Percentiles rank a stretch among this genome's conserved stretches.
These are phyloP conservation scores for Oryza coarctata DNA, from an alignment of 176 grass and related monocot genomes.

Conservation along the genomic window DNA sequence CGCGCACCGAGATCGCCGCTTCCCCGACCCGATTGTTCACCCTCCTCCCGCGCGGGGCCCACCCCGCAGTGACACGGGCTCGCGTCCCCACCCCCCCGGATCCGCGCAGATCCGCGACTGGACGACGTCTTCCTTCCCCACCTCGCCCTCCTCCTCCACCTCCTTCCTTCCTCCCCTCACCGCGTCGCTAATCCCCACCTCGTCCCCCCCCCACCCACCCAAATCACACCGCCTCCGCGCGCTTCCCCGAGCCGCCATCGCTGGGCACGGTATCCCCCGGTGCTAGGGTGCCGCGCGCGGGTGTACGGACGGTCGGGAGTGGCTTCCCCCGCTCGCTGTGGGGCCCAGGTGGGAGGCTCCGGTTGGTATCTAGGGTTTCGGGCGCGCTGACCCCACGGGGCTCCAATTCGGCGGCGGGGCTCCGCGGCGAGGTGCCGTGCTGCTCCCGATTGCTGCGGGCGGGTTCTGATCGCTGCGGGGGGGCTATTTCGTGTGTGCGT, in stretches of 20 bases:
- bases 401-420: constrained; percentile 36
- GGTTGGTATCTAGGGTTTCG: constrained; percentile 62
- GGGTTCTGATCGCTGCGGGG: constrained; percentile 39
- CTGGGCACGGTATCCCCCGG: background rate
- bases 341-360: background rate
- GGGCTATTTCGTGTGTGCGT: background rate
- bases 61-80: constrained; percentile 27
- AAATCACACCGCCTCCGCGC: background rate
- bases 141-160: background rate
- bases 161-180: background rate
- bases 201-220: background rate
- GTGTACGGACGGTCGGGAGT: background rate
- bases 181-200: constrained; percentile 34
- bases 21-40: constrained; percentile 31
- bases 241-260: background rate
- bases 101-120: constrained; percentile 57
- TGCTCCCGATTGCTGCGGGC: background rate
- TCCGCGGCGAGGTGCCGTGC: too few relatives aligned
- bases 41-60: background rate
- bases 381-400: background rate
- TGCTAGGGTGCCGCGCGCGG: too few relatives aligned
- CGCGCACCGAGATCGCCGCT: constrained; percentile 1
- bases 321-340: background rate
- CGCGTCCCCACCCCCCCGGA: background rate
- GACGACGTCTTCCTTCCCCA: constrained; percentile 28